Evolutionary conservation across 768 basidiomycete species (phyloP), one percentile per base, ranked within the genome.

Genomic region (Agrocybe chaxingu): DNA sequence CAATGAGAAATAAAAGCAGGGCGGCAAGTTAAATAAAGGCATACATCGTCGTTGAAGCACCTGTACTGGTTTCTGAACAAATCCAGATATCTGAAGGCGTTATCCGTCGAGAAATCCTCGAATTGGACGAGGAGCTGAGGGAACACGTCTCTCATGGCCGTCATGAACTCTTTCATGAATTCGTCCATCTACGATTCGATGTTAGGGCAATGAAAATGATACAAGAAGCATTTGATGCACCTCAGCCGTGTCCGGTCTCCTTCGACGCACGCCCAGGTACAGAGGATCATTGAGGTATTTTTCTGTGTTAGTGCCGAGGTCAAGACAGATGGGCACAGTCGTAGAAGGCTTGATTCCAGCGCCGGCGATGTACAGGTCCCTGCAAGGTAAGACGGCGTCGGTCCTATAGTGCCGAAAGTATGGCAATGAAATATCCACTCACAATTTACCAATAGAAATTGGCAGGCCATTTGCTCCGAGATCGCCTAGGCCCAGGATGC

Each of bases 121-220:
- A 85, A 88, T 51, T 89, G 87, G n/a, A 89, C 77, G 55, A 88
- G 69, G 43, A 85, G 68, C 4, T 79, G 69, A 6, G 87, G 87
- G 66, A 86, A 88, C 11, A 80, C 77, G 29, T 79, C 75, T 38
- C 68, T 65, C 74, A 86, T 81, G 7, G 84, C 81, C 11, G 69
- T 64, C 84, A 90, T 89, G 66, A 90, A 88, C 56, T 84, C 81
- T 47, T 84, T 79, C 80, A 90, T 84, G 69, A 89, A 89, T 34
- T 68, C 82, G 38, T 83, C 80, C 75, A 86, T 85, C 81, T 84
- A 53, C 10, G 16, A 30, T 24, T 1, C 53, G 12, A 43, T 38
- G 31, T 48, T 31, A 54, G 32, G 47, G 10, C 18, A 24, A 43
- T 54, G 37, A 39, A 13, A 40, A 46, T 32, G 19, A 34, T n/a